phyloP scores from a whole-genome alignment of 2,329 filamentous ascomycete species.

The Podosphaera leucotricha region DNA sequence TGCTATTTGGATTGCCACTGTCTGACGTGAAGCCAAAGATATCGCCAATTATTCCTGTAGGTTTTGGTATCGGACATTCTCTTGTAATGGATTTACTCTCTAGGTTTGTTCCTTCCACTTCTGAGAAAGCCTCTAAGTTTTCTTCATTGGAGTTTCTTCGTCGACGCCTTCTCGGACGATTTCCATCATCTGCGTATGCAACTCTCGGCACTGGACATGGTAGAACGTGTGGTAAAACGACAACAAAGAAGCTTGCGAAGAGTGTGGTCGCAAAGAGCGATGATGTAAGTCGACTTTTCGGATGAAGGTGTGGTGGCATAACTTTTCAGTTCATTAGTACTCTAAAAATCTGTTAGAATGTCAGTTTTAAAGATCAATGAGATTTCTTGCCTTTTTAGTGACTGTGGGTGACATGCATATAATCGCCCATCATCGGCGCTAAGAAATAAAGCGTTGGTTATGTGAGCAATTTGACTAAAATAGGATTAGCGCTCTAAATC shows the following conservation, averaged over 20 bases:
- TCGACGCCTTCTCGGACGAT: conserved; percentile 17
- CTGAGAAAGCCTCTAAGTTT: conserved; percentile 3
- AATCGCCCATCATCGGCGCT: too few species aligned
- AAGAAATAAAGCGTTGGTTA: too few species aligned
- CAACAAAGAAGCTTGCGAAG: conserved; percentile 72
- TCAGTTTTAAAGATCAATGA: not conserved
- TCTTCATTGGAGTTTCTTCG: conserved; percentile 19
- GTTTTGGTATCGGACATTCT: conserved; percentile 86
- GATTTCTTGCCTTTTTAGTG: not conserved
- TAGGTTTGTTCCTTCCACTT: conserved; percentile 4
- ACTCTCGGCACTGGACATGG: conserved; percentile 69
- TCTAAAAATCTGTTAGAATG: not conserved
- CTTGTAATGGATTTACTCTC: conserved; percentile 27
- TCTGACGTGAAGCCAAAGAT: conserved; percentile 24
- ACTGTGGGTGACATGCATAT: too few species aligned
- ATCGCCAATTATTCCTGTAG: conserved; percentile 51
- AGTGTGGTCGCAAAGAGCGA: conserved; percentile 91
- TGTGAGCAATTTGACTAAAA: not conserved
- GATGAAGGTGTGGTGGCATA: conserved; percentile 75
- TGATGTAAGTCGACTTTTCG: conserved; percentile 76
- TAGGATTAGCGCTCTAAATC: not conserved
- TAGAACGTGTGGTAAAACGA: conserved; percentile 69
- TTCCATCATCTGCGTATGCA: conserved; percentile 40
- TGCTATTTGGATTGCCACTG: not conserved
- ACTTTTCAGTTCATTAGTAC: conserved; percentile 6